Evolutionary conservation across 129 eudicot species (phyloP).

Genomic region (Tagetes patula): DNA sequence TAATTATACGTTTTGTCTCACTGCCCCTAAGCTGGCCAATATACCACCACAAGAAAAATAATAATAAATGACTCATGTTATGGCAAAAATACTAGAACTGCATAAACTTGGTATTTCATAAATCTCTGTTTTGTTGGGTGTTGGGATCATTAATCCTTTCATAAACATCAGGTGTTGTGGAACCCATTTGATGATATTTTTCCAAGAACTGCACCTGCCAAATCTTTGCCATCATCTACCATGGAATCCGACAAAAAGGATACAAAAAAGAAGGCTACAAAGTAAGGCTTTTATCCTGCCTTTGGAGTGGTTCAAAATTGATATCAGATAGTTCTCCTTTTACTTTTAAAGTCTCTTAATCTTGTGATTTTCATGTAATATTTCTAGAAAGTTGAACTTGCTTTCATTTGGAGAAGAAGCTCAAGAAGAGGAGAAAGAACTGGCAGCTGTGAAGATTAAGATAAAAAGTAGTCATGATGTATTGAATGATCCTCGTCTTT

Average conservation of each 20-base stretch:
- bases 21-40: not conserved
- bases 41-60: slow-evolving; percentile 7
- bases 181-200: slow-evolving; percentile 95
- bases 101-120: not conserved
- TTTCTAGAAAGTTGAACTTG: slow-evolving; percentile 72
- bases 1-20: not conserved
- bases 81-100: not conserved
- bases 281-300: slow-evolving; percentile 48
- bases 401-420: slow-evolving; percentile 99
- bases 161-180: slow-evolving; percentile 65
- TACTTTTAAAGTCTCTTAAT: slow-evolving; percentile 2
- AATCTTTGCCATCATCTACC: slow-evolving; percentile 48
- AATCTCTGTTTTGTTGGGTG: slow-evolving; percentile 5
- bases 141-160: slow-evolving; percentile 9
- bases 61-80: not conserved
- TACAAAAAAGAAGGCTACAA: slow-evolving; percentile 64
- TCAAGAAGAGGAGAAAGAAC: slow-evolving; percentile 85
- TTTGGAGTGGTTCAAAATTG: slow-evolving; percentile 18
- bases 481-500: slow-evolving; percentile 86
- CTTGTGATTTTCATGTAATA: not conserved
- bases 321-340: not conserved
- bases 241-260: slow-evolving; percentile 49
- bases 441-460: slow-evolving; percentile 58
- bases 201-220: slow-evolving; percentile 58
- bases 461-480: slow-evolving; percentile 96